phyloP scores from a whole-genome alignment of 169 alveolate genomes.

The Plasmodium coatneyi region DNA sequence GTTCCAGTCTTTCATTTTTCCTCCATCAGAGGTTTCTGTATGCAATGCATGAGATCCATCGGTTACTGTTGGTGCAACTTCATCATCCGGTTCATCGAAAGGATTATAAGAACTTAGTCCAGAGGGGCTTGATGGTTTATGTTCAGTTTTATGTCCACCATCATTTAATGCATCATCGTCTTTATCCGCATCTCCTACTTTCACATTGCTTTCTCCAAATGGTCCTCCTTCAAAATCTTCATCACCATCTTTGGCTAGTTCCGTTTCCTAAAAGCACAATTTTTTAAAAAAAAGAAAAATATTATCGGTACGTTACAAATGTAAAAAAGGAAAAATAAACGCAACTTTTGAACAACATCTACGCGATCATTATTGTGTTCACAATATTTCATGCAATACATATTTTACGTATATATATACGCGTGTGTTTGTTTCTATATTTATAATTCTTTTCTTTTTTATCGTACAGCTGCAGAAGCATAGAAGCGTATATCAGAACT shows the following conservation, averaged over 20 bases:
- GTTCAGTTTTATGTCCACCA: no score
- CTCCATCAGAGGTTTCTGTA: neutral
- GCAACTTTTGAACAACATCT: neutral
- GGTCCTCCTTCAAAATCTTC: neutral
- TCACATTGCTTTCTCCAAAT: neutral
- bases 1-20: neutral
- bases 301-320: neutral
- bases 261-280: neutral
- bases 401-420: neutral
- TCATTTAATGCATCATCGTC: neutral
- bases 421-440: neutral
- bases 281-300: no score
- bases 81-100: neutral
- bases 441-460: neutral
- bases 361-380: neutral
- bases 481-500: neutral
- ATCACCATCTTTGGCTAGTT: neutral
- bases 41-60: neutral
- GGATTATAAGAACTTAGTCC: neutral
- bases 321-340: neutral
- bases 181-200: neutral
- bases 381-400: neutral
- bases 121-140: neutral
- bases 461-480: conserved; percentile 13
- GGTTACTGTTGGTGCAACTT: neutral